phyloP scores from a whole-genome alignment of 805 yeast species.

The Debaryomyces maramus region DNA sequence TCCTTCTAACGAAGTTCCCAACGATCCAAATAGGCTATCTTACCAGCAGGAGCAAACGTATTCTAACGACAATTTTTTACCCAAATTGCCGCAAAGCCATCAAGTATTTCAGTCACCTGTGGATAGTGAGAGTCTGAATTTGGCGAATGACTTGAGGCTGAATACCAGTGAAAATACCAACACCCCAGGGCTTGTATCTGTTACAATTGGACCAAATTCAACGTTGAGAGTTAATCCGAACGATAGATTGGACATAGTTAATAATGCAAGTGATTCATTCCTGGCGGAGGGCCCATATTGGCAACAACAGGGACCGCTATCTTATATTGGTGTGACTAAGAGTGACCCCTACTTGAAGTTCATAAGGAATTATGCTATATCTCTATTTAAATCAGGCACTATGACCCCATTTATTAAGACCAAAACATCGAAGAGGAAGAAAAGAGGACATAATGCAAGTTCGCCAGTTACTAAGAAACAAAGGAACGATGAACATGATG shows the following conservation, averaged over 20 bases:
- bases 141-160: no score
- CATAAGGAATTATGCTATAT: slow-evolving; percentile 34
- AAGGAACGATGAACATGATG: not conserved
- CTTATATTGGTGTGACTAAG: slow-evolving; percentile 41
- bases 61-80: not conserved
- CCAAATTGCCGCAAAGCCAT: not conserved
- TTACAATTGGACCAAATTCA: slow-evolving; percentile 38
- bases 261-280: slow-evolving; percentile 35
- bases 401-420: slow-evolving; percentile 29
- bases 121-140: no score
- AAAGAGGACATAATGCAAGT: not conserved
- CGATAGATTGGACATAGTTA: slow-evolving; percentile 34
- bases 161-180: not conserved
- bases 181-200: slow-evolving; percentile 19
- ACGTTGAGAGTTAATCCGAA: slow-evolving; percentile 30
- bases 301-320: slow-evolving; percentile 42
- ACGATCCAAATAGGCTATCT: no score
- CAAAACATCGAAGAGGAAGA: slow-evolving; percentile 14
- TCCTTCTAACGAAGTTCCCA: no score
- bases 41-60: slow-evolving; percentile 6
- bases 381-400: slow-evolving; percentile 34
- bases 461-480: not conserved
- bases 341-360: slow-evolving; percentile 40
- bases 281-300: slow-evolving; percentile 37
- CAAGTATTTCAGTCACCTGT: no score